A percentile compares a stretch with the other conserved stretches of the same genome.
Evolutionary conservation across 805 yeast species (phyloP).

Genomic region (Kuraishia molischiana): DNA sequence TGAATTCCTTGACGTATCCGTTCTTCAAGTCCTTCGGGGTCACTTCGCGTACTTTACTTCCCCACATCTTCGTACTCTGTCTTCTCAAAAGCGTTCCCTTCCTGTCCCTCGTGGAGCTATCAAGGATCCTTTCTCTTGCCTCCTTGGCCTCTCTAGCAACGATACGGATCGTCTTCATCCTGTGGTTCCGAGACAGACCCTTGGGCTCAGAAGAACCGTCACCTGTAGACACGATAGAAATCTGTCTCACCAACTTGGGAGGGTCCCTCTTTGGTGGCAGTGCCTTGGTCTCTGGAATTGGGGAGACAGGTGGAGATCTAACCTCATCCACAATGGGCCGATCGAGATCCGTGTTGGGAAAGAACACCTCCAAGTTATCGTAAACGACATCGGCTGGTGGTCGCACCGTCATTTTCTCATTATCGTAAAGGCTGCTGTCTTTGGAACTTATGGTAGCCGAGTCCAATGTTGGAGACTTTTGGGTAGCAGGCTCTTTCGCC

Average conservation of each 20-base stretch:
- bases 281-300: constrained; percentile 17
- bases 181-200: constrained; percentile 25
- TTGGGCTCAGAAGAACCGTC: constrained; percentile 7
- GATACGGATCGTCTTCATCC: constrained; percentile 87
- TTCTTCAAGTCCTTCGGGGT: constrained; percentile 58
- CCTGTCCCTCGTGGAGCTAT: constrained; percentile 7
- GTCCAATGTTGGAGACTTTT: constrained; percentile 3
- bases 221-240: constrained; percentile 27
- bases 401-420: constrained; percentile 48
- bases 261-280: constrained; percentile 8
- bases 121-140: constrained; percentile 33
- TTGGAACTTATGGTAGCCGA: neutral
- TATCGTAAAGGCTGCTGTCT: constrained; percentile 4
- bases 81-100: constrained; percentile 42
- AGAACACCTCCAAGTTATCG: constrained; percentile 82
- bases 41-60: constrained; percentile 84
- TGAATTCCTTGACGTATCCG: constrained; percentile 57
- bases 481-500: constrained; percentile 35
- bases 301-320: constrained; percentile 46
- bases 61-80: constrained; percentile 95
- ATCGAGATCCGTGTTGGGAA: constrained; percentile 89
- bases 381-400: constrained; percentile 94
- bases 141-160: constrained; percentile 88
- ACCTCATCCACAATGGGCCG: constrained; percentile 79
- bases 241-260: constrained; percentile 30